A percentile compares a stretch with the other conserved stretches of the same genome.
Conservation (phyloP, 148 eudicot genomes). For the Hydrangea macrophylla region DNA sequence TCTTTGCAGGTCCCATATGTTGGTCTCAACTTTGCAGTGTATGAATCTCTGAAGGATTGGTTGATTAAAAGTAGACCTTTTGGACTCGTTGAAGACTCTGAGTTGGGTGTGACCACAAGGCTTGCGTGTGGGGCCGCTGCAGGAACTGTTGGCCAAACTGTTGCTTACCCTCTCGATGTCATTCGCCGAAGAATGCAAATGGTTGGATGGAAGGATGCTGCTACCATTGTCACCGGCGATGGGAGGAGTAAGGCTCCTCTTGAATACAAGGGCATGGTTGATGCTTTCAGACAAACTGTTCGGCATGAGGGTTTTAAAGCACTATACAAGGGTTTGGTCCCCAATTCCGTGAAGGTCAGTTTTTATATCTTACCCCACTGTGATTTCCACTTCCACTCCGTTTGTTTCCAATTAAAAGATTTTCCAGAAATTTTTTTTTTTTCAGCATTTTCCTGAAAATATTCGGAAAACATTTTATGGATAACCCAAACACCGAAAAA, state of each 20-base stretch:
- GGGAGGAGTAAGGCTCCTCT: slow-evolving; percentile 61
- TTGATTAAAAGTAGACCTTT: slow-evolving; percentile 59
- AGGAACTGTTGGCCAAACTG: slow-evolving; percentile 89
- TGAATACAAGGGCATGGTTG: slow-evolving; percentile 84
- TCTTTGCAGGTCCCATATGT: slow-evolving; percentile 78
- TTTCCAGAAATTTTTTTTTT: too few relatives aligned
- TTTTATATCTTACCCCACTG: background rate
- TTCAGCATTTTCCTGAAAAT: too few relatives aligned
- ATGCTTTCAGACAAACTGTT: slow-evolving; percentile 83
- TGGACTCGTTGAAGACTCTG: slow-evolving; percentile 63
- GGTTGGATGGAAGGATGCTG: slow-evolving; percentile 90
- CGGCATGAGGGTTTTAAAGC: slow-evolving; percentile 77
- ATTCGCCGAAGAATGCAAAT: slow-evolving; percentile 94
- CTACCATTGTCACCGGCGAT: slow-evolving; percentile 72
- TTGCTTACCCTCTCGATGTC: slow-evolving; percentile 95
- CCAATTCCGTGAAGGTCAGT: slow-evolving; percentile 93
- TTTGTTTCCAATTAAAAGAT: too few relatives aligned
- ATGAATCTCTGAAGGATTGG: slow-evolving; percentile 88
- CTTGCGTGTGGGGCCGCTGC: slow-evolving; percentile 96
- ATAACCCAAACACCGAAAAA: background rate
- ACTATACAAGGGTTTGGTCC: slow-evolving; percentile 92
- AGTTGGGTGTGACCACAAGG: slow-evolving; percentile 74
- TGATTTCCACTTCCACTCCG: background rate
- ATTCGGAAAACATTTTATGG: too few relatives aligned
- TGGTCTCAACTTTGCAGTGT: slow-evolving; percentile 92